A percentile compares a stretch with the other conserved stretches of the same genome.
Evolutionary conservation across 441 rosid genomes (phyloP).

Genomic region (Erodium trifolium): DNA sequence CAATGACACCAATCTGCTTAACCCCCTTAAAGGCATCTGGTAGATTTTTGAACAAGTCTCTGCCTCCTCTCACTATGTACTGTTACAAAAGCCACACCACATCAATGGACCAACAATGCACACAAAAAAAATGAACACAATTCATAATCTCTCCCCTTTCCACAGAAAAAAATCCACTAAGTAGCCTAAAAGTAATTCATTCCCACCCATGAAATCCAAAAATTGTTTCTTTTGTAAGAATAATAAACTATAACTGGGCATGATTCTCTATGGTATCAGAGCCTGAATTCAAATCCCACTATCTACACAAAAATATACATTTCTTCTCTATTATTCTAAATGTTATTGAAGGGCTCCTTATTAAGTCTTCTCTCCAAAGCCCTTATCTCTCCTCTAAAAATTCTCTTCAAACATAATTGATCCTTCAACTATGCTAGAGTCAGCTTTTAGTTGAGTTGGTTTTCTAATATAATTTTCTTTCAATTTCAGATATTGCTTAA

Average conservation of each 20-base stretch:
- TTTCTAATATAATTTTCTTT: constrained; percentile 5
- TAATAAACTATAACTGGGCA: no score
- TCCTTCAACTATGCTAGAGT: no score
- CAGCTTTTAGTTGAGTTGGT: no score
- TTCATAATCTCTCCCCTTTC: background rate
- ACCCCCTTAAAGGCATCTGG: constrained; percentile 81
- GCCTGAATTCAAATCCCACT: no score
- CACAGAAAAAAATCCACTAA: background rate
- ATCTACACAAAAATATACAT: no score
- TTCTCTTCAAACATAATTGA: no score
- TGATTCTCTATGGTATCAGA: no score
- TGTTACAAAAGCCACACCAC: constrained; percentile 10
- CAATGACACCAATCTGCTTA: constrained; percentile 87
- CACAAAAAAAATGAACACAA: background rate
- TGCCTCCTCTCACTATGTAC: constrained; percentile 85
- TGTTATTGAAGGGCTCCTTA: no score
- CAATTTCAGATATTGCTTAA: background rate
- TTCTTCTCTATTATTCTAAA: no score
- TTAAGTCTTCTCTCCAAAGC: no score
- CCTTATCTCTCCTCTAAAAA: no score
- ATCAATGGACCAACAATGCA: background rate
- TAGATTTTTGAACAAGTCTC: constrained; percentile 66
- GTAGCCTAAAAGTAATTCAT: background rate
- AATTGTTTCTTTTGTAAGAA: no score
- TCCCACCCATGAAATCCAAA: background rate